These are phyloP conservation scores for Asterella californica DNA, from an alignment of 225 moss, liverwort and hornwort genomes.

Conservation along the genomic window DNA sequence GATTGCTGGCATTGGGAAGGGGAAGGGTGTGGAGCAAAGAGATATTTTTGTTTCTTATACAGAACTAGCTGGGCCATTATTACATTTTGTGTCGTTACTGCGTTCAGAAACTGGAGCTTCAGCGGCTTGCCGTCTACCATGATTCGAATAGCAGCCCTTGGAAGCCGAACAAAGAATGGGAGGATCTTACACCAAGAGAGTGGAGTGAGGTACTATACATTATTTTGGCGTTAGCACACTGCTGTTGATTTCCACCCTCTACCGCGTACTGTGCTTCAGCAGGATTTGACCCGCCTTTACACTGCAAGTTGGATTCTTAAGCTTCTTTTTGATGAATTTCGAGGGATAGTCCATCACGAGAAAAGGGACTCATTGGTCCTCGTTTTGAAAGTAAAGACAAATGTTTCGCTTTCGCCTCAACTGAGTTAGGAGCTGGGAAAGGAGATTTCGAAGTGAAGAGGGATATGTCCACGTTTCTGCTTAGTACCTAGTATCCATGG, in stretches of 20 bases:
- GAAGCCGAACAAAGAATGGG: conserved; percentile 70
- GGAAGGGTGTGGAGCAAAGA: not conserved
- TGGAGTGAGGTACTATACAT: conserved; percentile 72
- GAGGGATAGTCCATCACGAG: not conserved
- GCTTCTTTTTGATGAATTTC: not conserved
- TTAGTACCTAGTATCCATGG: not conserved
- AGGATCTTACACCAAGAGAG: conserved; percentile 73
- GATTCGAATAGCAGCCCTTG: conserved; percentile 73
- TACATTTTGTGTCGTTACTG: not conserved
- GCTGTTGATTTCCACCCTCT: too few species aligned
- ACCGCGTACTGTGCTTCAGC: not conserved
- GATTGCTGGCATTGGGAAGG: not conserved
- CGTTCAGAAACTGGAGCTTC: conserved; percentile 73
- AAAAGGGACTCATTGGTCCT: not conserved
- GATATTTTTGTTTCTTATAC: not conserved
- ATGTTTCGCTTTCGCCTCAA: not conserved
- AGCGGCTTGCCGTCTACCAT: conserved; percentile 88
- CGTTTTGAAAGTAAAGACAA: not conserved
- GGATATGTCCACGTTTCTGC: not conserved
- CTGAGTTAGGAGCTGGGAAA: not conserved
- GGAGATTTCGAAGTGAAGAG: not conserved
- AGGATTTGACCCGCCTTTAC: not conserved
- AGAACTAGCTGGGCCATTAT: not conserved
- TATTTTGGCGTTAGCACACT: not conserved
- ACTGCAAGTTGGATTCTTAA: not conserved